phyloP scores from a whole-genome alignment of 139 green algal species.

The Nannochloris sp. region DNA sequence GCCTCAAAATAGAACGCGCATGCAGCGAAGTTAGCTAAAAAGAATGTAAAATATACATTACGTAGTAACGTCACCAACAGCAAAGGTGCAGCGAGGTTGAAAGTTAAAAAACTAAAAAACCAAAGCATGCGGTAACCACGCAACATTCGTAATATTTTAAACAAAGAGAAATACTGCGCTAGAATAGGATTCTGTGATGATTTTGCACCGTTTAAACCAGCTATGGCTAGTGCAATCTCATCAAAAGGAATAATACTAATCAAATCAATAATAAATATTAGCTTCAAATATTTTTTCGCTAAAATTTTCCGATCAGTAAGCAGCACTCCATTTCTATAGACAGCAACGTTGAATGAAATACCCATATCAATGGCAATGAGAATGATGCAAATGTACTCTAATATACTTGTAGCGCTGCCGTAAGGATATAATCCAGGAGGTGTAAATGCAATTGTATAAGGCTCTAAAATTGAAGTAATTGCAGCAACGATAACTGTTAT shows the following conservation, averaged over 20 bases:
- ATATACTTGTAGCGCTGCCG: background rate
- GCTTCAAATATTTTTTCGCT: conserved; percentile 1
- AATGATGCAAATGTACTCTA: conserved; percentile 3
- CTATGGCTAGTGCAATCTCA: conserved; percentile 19
- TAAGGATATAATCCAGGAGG: conserved; percentile 13
- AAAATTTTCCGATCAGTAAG: conserved; percentile 4
- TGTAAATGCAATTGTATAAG: conserved; percentile 10
- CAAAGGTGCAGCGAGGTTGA: conserved; percentile 12
- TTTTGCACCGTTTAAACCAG: conserved; percentile 8
- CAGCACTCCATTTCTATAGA: conserved; percentile 12
- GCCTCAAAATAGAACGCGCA: conserved; percentile 48
- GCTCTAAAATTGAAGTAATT: conserved; percentile 19
- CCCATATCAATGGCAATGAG: conserved; percentile 4
- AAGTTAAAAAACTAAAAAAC: conserved; percentile 23
- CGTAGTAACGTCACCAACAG: conserved; percentile 14
- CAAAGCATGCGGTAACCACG: conserved; percentile 15
- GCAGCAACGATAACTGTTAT: conserved; percentile 11
- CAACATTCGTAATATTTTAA: conserved; percentile 11
- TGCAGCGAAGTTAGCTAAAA: conserved; percentile 38
- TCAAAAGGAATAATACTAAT: conserved; percentile 15
- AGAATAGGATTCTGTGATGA: background rate
- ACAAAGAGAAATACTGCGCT: conserved; percentile 10
- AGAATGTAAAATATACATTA: conserved; percentile 24
- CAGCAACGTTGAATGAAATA: conserved; percentile 11
- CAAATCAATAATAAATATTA: conserved; percentile 3